Conservation (phyloP, 23 red algal species). For the Cyanidiococcus yangmingshanensis region DNA sequence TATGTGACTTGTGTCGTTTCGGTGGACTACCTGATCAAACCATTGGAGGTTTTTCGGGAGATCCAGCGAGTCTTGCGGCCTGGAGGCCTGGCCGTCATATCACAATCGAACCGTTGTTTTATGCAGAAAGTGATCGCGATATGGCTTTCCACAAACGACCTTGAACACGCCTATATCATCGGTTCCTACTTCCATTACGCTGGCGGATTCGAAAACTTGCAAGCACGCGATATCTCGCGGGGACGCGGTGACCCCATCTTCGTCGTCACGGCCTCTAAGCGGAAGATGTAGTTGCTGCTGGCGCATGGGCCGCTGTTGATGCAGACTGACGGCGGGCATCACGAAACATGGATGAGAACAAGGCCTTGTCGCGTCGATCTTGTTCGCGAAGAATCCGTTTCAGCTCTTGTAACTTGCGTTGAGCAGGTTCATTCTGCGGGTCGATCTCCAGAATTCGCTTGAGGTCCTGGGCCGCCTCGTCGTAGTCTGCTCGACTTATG, state of each 20-base stretch:
- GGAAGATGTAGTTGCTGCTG: constrained; percentile 2
- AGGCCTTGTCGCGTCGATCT: constrained; percentile 19
- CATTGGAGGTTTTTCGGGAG: constrained; percentile 42
- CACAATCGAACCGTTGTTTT: constrained; percentile 70
- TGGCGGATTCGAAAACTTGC: constrained; percentile 37
- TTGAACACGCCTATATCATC: constrained; percentile 84
- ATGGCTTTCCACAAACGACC: constrained; percentile 60
- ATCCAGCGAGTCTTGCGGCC: constrained; percentile 45
- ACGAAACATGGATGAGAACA: constrained; percentile 25
- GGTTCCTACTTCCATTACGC: constrained; percentile 95
- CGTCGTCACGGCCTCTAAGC: constrained; percentile 31
- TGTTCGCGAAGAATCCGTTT: constrained; percentile 23
- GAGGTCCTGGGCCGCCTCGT: constrained; percentile 18
- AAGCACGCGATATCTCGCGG: constrained; percentile 18
- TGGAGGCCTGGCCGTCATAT: constrained; percentile 31
- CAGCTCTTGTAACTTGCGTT: constrained; percentile 19
- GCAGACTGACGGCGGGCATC: not conserved
- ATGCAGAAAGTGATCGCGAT: constrained; percentile 50
- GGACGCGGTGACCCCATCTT: constrained; percentile 59
- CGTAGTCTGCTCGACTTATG: not conserved
- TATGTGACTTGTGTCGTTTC: constrained; percentile 50
- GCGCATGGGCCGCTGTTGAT: not conserved
- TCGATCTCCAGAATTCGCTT: constrained; percentile 22
- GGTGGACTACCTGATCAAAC: constrained; percentile 64
- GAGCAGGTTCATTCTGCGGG: constrained; percentile 20